Evolutionary conservation across 768 basidiomycete species (phyloP).

Genomic region (Rhodotorula sphaerocarpa): DNA sequence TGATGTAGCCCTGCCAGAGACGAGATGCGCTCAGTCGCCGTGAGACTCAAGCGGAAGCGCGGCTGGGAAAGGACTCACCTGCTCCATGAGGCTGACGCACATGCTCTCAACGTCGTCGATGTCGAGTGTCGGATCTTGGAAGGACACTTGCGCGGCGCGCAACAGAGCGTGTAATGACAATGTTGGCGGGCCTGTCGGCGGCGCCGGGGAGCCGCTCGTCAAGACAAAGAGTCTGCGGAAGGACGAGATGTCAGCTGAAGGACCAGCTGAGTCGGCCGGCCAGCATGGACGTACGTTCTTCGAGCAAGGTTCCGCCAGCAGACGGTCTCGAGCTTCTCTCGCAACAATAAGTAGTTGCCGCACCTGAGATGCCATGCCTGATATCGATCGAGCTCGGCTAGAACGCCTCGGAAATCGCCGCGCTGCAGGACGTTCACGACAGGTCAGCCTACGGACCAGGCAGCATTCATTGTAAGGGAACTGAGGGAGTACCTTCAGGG

Average conservation of each 20-base stretch:
- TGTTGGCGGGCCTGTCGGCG: slow-evolving; percentile 28
- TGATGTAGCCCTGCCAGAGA: slow-evolving; percentile 35
- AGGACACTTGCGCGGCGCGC: slow-evolving; percentile 23
- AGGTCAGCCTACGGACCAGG: too few species aligned
- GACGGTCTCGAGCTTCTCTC: slow-evolving; percentile 38
- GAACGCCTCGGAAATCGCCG: slow-evolving; percentile 27
- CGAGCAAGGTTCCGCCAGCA: slow-evolving; percentile 39
- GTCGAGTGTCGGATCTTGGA: slow-evolving; percentile 28
- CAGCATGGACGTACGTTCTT: slow-evolving; percentile 41
- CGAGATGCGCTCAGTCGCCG: background rate
- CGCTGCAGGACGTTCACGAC: slow-evolving; percentile 5
- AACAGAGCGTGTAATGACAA: slow-evolving; percentile 27
- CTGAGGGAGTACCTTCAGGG: slow-evolving; percentile 25
- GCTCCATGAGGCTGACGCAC: slow-evolving; percentile 36
- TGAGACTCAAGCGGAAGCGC: background rate
- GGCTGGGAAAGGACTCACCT: slow-evolving; percentile 24
- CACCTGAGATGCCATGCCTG: slow-evolving; percentile 24
- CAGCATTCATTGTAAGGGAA: too few species aligned
- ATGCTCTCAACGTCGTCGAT: slow-evolving; percentile 38
- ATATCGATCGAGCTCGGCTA: slow-evolving; percentile 8
- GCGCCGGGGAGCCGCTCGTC: slow-evolving; percentile 13
- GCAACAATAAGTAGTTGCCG: slow-evolving; percentile 36
- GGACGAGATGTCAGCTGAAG: too few species aligned
- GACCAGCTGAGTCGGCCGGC: background rate
- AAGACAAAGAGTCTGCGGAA: slow-evolving; percentile 5